Evolutionary conservation across 768 basidiomycete genomes (phyloP).

Genomic region (Lentinus tigrinus): DNA sequence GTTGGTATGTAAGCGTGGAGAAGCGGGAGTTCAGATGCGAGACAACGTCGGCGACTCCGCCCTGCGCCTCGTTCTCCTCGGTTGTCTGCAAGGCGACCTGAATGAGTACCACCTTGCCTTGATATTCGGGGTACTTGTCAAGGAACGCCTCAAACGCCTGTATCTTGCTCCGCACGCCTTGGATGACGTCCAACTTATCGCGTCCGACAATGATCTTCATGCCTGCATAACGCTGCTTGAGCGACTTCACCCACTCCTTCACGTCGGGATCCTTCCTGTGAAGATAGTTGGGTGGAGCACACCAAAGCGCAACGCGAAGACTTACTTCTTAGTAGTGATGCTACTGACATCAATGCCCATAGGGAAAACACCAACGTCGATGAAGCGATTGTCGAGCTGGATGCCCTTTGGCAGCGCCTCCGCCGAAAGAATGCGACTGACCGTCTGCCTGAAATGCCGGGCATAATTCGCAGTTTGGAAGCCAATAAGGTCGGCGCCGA

Average conservation of each 20-base stretch:
- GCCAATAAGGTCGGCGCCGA: slow-evolving; percentile 91
- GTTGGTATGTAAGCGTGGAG: slow-evolving; percentile 84
- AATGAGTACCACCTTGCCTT: slow-evolving; percentile 80
- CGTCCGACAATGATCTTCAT: slow-evolving; percentile 87
- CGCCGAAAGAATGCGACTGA: slow-evolving; percentile 72
- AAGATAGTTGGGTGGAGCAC: no score
- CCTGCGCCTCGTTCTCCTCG: slow-evolving; percentile 70
- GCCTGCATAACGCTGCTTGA: slow-evolving; percentile 80
- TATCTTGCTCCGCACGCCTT: slow-evolving; percentile 83
- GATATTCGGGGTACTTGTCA: slow-evolving; percentile 75
- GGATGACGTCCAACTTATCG: slow-evolving; percentile 87
- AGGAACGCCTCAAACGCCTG: slow-evolving; percentile 82
- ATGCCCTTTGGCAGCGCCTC: slow-evolving; percentile 86
- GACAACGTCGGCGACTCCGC: slow-evolving; percentile 72
- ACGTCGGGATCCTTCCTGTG: slow-evolving; percentile 73
- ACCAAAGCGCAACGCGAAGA: slow-evolving; percentile 22
- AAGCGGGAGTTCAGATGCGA: slow-evolving; percentile 81
- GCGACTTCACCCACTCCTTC: slow-evolving; percentile 73
- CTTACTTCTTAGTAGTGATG: slow-evolving; percentile 65
- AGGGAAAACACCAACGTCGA: slow-evolving; percentile 86
- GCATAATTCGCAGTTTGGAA: slow-evolving; percentile 89
- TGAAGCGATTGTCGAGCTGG: slow-evolving; percentile 66
- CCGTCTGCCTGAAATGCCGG: slow-evolving; percentile 84
- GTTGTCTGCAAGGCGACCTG: slow-evolving; percentile 87
- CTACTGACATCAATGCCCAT: slow-evolving; percentile 84